Percentiles rank a stretch among this genome's conserved stretches.
Conservation (phyloP, 2,329 filamentous ascomycete genomes). For the Nigrospora osmanthi region DNA sequence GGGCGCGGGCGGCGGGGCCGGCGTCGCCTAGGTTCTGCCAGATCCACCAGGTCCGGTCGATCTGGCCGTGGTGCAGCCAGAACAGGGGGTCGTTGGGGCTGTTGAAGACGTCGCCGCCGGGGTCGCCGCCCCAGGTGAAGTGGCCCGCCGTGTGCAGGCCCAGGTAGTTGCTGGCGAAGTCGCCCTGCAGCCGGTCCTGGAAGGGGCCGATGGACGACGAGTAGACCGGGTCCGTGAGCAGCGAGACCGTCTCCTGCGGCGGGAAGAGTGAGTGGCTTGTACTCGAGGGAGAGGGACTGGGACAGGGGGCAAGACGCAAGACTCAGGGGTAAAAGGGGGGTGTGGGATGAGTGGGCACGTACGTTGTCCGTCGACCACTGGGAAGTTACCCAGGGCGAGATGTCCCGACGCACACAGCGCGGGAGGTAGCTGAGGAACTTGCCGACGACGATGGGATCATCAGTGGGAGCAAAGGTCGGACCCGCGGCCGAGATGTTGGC, state of each 20-base stretch:
- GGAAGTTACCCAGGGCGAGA: constrained; percentile 6
- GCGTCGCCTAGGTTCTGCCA: constrained; percentile 7
- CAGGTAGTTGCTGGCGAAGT: constrained; percentile 1
- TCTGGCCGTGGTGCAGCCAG: background rate
- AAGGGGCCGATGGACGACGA: constrained; percentile 4
- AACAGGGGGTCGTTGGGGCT: constrained; percentile 1
- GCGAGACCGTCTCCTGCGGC: constrained; percentile 7
- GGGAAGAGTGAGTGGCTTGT: background rate
- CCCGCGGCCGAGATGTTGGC: constrained; percentile 15
- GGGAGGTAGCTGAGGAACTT: constrained; percentile 5
- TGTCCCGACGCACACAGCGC: constrained; percentile 8
- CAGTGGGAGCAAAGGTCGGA: constrained; percentile 6
- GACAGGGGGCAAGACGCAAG: no score
- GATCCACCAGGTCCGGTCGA: constrained; percentile 3
- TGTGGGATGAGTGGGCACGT: background rate
- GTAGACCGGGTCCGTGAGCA: constrained; percentile 12
- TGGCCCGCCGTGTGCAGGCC: constrained; percentile 24
- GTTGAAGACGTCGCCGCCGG: constrained; percentile 12
- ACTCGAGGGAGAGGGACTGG: background rate
- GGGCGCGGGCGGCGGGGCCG: constrained; percentile 2
- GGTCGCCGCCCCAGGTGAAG: constrained; percentile 26
- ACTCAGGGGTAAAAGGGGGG: background rate
- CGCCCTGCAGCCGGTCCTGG: constrained; percentile 4
- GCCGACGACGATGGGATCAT: constrained; percentile 9
- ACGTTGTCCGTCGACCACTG: constrained; percentile 14